phyloP scores from a whole-genome alignment of 306 rosid genomes.

The Delonix regia region DNA sequence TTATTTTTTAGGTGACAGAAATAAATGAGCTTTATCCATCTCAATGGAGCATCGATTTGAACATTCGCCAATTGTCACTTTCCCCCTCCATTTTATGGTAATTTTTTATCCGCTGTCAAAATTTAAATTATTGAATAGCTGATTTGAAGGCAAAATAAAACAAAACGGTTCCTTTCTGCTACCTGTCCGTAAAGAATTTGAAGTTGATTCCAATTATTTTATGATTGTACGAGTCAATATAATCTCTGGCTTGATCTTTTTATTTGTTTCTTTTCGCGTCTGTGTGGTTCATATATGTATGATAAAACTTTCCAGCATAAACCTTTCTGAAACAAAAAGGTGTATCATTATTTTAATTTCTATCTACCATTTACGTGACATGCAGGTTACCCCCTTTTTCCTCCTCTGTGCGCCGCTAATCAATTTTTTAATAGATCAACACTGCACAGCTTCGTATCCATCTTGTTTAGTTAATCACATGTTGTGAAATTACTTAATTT shows the following conservation, averaged over 20 bases:
- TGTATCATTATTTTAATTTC: not conserved
- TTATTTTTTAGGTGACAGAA: not conserved
- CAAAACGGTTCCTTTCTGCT: constrained; percentile 1
- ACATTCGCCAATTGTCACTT: not conserved
- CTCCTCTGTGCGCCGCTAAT: not conserved
- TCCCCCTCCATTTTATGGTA: not conserved
- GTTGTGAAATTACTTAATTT: not conserved
- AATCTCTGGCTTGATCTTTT: not conserved
- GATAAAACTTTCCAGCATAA: not conserved
- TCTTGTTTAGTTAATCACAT: not conserved
- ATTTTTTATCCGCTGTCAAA: not conserved
- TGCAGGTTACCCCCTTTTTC: not conserved
- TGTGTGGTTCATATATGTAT: not conserved
- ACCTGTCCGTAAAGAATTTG: not conserved
- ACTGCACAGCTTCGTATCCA: too few species aligned
- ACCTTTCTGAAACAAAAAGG: constrained; percentile 5
- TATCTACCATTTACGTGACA: constrained; percentile 4
- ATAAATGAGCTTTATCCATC: not conserved
- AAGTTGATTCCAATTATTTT: not conserved
- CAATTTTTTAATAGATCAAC: not conserved
- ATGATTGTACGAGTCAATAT: not conserved
- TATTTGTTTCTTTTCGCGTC: not conserved
- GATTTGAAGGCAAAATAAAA: constrained; percentile 1
- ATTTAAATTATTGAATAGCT: constrained; percentile 6
- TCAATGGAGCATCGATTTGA: not conserved